A percentile compares a stretch with the other conserved stretches of the same genome.
These are phyloP conservation scores for Colletotrichum cordylinicola DNA, from an alignment of 2,329 filamentous ascomycete species.

Conservation along the genomic window DNA sequence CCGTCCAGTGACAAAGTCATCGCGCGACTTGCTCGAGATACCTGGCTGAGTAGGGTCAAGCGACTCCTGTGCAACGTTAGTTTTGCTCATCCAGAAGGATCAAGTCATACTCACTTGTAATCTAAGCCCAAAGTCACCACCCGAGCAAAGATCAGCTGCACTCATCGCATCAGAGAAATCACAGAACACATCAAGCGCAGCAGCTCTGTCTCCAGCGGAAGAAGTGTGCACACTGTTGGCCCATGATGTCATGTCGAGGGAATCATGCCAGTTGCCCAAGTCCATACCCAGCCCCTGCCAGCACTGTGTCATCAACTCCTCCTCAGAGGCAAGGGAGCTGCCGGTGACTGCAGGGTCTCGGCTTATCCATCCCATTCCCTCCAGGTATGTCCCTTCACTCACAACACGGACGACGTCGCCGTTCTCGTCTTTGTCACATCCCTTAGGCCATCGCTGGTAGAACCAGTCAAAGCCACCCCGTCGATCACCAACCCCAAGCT, in stretches of 20 bases:
- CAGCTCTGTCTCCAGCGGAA: constrained; percentile 30
- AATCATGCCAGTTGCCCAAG: constrained; percentile 61
- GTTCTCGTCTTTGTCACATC: constrained; percentile 70
- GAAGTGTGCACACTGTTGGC: constrained; percentile 29
- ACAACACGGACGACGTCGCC: constrained; percentile 77
- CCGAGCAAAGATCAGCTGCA: constrained; percentile 66
- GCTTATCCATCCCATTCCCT: constrained; percentile 79
- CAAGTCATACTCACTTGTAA: constrained; percentile 34
- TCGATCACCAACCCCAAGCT: constrained; percentile 90
- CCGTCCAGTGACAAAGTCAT: constrained; percentile 57
- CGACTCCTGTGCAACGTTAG: constrained; percentile 40
- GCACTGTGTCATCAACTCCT: constrained; percentile 68
- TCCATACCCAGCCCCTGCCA: constrained; percentile 74
- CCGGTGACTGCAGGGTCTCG: constrained; percentile 58
- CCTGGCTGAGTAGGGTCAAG: constrained; percentile 70
- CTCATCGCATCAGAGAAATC: constrained; percentile 66
- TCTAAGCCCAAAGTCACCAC: constrained; percentile 48
- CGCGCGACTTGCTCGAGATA: constrained; percentile 49
- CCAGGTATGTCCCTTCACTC: constrained; percentile 79
- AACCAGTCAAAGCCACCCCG: constrained; percentile 92
- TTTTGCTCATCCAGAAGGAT: neutral
- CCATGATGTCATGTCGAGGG: constrained; percentile 44
- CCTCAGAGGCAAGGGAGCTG: constrained; percentile 52
- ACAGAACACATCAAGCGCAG: constrained; percentile 56
- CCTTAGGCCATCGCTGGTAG: constrained; percentile 76